Evolutionary conservation across 768 basidiomycete species (phyloP), one percentile per base, ranked within the genome.

Genomic region (Pleurotus citrinopileatus): DNA sequence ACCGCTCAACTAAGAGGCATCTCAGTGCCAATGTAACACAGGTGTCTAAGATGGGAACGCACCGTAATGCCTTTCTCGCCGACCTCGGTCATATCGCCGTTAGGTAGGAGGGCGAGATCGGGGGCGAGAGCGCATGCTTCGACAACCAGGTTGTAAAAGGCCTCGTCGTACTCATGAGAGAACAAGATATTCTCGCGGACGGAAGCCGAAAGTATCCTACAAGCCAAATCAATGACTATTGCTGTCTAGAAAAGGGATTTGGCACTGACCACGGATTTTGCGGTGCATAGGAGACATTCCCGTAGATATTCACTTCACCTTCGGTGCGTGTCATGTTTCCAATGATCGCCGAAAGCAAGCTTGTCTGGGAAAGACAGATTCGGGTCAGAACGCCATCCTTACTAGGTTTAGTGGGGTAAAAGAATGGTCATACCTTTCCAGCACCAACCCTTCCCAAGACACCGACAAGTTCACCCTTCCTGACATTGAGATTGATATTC

Each of bases 111-210:
- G 0, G 81, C 84, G 23, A 98, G 65, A 67, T 98, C 96, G 20
- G 83, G 84, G 9, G 78, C 74, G 34, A 98, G 76, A 1, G 95
- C 96, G 63, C 96, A 98, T 3, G 94, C 94, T 73, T 94, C 90
- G 3, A 94, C 67, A 3, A 94, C 92, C 13, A 86, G 63, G 52
- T 89, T 79, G 60, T 95, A 96, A 60, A 92, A 96, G 0, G 75
- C 76, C 57, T 89, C 86, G 48, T 98, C 94, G 57, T 87, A 97
- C 60, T 85, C 80, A 67, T 95, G 89, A 8, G 87, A 93, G 71
- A 98, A 98, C 28, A 91, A 64, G 56, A 98, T 98, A 63, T 98
- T 98, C 38, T 94, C 91, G 32, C 87, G 81, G 46, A 98, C 81
- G 2, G 90, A 86, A 0, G 91, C 83, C 1, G 91, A 92, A 67